phyloP scores from a whole-genome alignment of 176 grass and related monocot species.

The Cenchrus fungigraminus region DNA sequence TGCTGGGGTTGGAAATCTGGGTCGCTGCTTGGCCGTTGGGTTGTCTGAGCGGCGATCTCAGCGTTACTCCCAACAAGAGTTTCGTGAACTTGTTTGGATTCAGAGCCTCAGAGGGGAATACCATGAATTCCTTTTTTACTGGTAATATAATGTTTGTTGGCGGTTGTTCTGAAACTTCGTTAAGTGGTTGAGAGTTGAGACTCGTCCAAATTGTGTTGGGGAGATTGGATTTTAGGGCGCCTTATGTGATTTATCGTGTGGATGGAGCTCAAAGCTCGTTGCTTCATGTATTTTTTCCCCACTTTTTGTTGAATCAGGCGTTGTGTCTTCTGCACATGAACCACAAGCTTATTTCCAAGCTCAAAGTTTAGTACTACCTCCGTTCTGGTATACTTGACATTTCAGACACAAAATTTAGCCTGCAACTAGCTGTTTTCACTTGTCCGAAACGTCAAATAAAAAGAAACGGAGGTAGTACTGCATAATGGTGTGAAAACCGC shows the following conservation, averaged over 20 bases:
- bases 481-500: not conserved
- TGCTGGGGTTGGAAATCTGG: not conserved
- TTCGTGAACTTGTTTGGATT: slow-evolving; percentile 4
- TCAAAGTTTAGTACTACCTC: not conserved
- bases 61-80: not conserved
- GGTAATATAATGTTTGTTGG: not conserved
- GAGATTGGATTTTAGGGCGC: not conserved
- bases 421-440: no score
- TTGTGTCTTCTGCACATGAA: not conserved
- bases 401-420: no score
- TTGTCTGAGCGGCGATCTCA: not conserved
- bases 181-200: not conserved
- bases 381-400: no score
- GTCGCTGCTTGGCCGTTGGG: not conserved
- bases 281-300: not conserved
- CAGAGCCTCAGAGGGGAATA: not conserved
- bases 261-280: not conserved
- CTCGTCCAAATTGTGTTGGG: not conserved
- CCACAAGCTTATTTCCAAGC: not conserved
- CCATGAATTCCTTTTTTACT: not conserved
- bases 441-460: no score
- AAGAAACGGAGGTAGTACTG: not conserved
- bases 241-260: not conserved
- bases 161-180: not conserved
- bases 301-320: not conserved